phyloP scores from a whole-genome alignment of 169 alveolate species.

The Plasmodium reichenowi region DNA sequence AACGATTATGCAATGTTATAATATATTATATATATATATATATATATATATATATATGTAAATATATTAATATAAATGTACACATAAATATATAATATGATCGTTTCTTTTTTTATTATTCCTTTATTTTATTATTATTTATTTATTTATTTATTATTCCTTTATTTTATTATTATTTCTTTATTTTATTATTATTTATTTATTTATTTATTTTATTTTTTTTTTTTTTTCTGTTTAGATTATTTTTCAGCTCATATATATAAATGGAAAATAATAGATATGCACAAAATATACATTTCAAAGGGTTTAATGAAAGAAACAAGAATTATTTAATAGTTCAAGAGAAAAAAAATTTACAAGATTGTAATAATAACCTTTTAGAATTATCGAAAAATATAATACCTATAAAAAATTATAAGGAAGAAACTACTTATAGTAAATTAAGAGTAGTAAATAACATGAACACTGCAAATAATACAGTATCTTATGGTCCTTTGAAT shows the following conservation, averaged over 20 bases:
- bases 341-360: conserved; percentile 8
- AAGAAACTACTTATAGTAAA: conserved; percentile 1
- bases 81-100: not conserved
- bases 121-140: not conserved
- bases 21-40: too few relatives aligned
- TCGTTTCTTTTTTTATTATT: not conserved
- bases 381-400: conserved; percentile 10
- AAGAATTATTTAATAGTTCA: conserved; percentile 29
- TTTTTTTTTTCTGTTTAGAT: not conserved
- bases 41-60: too few relatives aligned
- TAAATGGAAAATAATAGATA: conserved; percentile 57
- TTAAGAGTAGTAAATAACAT: conserved; percentile 31
- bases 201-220: not conserved
- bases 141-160: not conserved
- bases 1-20: too few relatives aligned
- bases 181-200: not conserved
- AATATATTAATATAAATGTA: too few relatives aligned
- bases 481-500: not conserved
- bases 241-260: too few relatives aligned
- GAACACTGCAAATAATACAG: not conserved
- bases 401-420: conserved; percentile 31
- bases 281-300: conserved; percentile 42
- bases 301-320: conserved; percentile 62
- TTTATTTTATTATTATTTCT: too few relatives aligned
- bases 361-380: not conserved